Evolutionary conservation across 768 basidiomycete species (phyloP), one percentile per base, ranked within the genome.

Genomic region (Collybia sordida): DNA sequence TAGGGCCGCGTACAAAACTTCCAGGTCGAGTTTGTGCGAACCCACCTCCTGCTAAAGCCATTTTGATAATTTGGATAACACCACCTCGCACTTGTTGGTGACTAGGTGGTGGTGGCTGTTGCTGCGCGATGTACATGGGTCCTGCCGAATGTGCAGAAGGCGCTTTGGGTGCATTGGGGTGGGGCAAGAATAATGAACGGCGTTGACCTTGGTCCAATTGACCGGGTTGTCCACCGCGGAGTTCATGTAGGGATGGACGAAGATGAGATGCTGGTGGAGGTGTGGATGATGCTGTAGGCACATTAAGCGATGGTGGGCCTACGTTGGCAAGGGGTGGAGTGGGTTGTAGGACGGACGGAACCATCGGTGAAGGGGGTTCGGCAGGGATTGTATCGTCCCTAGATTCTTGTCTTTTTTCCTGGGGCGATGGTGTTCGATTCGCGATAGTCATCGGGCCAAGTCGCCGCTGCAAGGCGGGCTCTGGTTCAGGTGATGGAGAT

Each of bases 111-210:
- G 53, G 51, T 12, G 61, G 55, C 5, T 55, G 47, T 31, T 43
- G 55, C 21, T 56, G 58, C 2, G 46, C 34, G 43, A 80, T 78
- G 61, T 82, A 86, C 81, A 86, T 80, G 3, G 83, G 84, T 0
- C 83, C 83, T 1, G 67, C 64, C n/a, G 73, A 69, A n/a, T 65
- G 34, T 18, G 55, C 47, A 14, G 54, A 49, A 0, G 75, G 72
- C 8, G 70, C 55, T 51, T 77, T 77, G 0, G 75, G 76, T 2
- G 76, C 76, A 39, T 73, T 73, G 1, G 75, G 76, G 50, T 78
- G 76, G 0, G 74, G 76, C 0, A 74, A 59, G 59, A 78, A 78
- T 3, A 78, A 52, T 19, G 69, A 71, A 17, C 68, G 64, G 3
- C 73, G 65, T 47, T 67, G 64, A 15, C 57, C 62, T 42, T 65